Conservation (phyloP, 2,329 filamentous ascomycete species). For the Boeremia lycopersici region DNA sequence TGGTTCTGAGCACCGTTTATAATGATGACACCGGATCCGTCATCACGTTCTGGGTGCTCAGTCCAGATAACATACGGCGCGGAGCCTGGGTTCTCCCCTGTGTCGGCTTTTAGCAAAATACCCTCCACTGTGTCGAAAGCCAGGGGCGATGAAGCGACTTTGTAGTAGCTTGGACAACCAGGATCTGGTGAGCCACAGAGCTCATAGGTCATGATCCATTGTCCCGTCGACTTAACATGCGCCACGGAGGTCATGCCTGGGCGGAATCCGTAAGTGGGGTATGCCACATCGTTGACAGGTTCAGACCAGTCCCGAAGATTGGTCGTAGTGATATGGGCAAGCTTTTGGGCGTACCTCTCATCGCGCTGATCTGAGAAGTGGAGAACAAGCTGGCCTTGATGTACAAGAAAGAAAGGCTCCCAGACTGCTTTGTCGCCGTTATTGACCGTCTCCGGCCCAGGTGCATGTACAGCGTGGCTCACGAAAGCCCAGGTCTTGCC, state of each 20-base stretch:
- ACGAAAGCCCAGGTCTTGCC: conserved; percentile 6
- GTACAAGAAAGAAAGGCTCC: conserved; percentile 46
- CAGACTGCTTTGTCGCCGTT: conserved; percentile 10
- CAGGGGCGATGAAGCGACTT: conserved; percentile 1
- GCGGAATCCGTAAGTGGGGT: conserved; percentile 6
- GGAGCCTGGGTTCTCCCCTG: conserved; percentile 2
- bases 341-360: conserved; percentile 5
- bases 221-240: conserved; percentile 15
- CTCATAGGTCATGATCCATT: conserved; percentile 12
- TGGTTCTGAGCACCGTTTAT: conserved; percentile 8
- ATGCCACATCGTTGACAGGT: conserved; percentile 1
- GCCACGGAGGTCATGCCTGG: conserved; percentile 12
- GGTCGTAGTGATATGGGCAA: background rate
- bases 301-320: conserved; percentile 7
- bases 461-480: conserved; percentile 20
- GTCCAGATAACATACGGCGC: background rate
- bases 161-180: conserved; percentile 3
- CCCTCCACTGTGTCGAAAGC: conserved; percentile 1
- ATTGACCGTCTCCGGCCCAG: conserved; percentile 40
- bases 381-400: conserved; percentile 6
- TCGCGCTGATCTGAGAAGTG: conserved; percentile 13
- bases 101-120: background rate
- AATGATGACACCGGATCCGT: background rate
- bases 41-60: background rate
- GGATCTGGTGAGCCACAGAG: background rate